Percentiles rank a stretch among this genome's conserved stretches.
phyloP scores from a whole-genome alignment of 805 yeast species.

The Starmera caribaea region DNA sequence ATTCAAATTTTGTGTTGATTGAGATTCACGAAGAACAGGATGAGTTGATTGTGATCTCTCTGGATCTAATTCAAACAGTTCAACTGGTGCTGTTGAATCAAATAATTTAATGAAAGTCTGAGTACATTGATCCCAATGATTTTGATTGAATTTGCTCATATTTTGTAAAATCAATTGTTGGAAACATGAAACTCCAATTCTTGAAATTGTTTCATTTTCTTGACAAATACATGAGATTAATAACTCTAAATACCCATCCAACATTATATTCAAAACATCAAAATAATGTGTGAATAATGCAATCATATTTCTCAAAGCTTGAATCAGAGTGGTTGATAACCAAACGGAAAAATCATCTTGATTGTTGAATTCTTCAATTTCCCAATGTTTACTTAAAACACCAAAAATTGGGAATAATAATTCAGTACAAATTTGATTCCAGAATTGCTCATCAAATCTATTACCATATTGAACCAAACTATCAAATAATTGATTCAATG shows the following conservation, averaged over 20 bases:
- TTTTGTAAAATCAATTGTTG: constrained; percentile 74
- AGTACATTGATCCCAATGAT: constrained; percentile 71
- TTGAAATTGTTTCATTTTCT: constrained; percentile 92
- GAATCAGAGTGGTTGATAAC: constrained; percentile 93
- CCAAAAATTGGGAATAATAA: constrained; percentile 86
- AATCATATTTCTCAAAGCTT: constrained; percentile 84
- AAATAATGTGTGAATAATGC: constrained; percentile 78
- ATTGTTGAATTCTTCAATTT: constrained; percentile 50
- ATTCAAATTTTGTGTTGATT: constrained; percentile 2
- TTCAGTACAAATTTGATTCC: constrained; percentile 74
- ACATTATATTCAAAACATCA: constrained; percentile 59
- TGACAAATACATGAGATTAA: constrained; percentile 87
- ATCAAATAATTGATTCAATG: constrained; percentile 76
- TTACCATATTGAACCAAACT: constrained; percentile 71
- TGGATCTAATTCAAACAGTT: constrained; percentile 53
- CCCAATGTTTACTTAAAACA: constrained; percentile 69
- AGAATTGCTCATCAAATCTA: constrained; percentile 61
- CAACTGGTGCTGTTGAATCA: constrained; percentile 76
- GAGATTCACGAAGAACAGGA: neutral
- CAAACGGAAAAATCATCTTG: constrained; percentile 90
- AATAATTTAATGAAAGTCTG: constrained; percentile 61
- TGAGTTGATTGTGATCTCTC: constrained; percentile 5
- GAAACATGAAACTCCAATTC: constrained; percentile 87
- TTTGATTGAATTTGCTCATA: constrained; percentile 45
- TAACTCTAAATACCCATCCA: constrained; percentile 71